These are phyloP conservation scores for Simmondsia chinensis DNA, from an alignment of 148 eudicot species.

Conservation along the genomic window DNA sequence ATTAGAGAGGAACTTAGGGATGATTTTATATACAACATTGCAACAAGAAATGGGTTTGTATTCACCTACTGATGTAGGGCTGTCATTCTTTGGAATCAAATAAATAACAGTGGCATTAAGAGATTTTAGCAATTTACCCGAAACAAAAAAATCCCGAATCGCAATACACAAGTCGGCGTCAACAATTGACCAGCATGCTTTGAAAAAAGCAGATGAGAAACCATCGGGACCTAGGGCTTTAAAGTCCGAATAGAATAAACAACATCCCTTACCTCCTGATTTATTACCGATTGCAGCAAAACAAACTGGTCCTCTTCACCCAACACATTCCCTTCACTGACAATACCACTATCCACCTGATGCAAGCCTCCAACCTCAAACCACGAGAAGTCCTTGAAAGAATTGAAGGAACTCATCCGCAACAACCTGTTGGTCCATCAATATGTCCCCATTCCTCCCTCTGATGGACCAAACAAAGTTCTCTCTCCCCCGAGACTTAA, in stretches of 20 bases:
- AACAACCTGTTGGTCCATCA: too few relatives aligned
- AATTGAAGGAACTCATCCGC: too few relatives aligned
- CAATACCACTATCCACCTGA: too few relatives aligned
- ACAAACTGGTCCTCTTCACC: too few relatives aligned
- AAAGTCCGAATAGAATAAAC: background rate
- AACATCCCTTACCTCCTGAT: background rate
- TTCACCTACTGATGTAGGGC: background rate
- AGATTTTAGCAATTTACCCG: background rate
- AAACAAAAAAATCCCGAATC: background rate
- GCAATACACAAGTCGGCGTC: background rate
- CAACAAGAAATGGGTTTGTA: background rate
- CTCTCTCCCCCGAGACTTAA: too few relatives aligned
- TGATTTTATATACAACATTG: background rate
- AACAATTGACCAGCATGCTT: background rate
- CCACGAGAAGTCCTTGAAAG: too few relatives aligned
- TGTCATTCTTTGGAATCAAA: background rate
- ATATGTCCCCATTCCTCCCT: too few relatives aligned
- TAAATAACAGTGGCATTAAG: background rate
- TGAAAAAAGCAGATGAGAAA: background rate
- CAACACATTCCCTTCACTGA: too few relatives aligned
- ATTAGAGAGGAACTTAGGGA: background rate
- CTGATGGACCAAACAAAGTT: too few relatives aligned
- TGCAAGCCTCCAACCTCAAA: too few relatives aligned
- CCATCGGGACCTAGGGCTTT: background rate
- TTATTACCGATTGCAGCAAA: too few relatives aligned